Conservation (phyloP, 139 green algal genomes). For the Coelastrella sp. region DNA sequence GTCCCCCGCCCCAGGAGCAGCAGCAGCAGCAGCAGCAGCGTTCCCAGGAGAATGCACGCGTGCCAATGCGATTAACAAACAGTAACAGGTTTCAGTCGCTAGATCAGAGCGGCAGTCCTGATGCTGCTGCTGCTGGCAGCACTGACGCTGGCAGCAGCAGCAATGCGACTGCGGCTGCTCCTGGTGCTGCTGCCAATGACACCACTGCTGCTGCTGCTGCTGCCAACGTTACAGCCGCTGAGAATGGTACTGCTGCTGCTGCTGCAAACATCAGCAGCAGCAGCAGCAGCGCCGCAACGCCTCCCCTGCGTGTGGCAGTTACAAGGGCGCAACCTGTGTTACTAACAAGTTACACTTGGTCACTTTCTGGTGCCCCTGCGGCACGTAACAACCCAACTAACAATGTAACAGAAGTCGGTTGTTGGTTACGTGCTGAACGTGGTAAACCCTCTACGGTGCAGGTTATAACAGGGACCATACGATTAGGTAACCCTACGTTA, state of each 20-base stretch:
- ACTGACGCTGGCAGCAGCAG: not conserved
- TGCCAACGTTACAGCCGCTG: not conserved
- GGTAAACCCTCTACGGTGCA: not conserved
- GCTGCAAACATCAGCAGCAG: not conserved
- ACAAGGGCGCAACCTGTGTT: not conserved
- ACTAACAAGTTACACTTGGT: constrained; percentile 20
- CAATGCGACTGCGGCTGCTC: not conserved
- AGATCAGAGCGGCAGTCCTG: not conserved
- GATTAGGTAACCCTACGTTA: not conserved
- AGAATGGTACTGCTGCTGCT: not conserved
- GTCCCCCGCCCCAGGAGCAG: not conserved
- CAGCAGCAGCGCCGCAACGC: not conserved
- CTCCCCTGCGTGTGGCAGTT: not conserved
- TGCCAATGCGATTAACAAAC: not conserved
- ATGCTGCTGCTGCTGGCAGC: not conserved
- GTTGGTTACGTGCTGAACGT: not conserved
- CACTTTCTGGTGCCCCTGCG: not conserved
- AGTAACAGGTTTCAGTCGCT: not conserved
- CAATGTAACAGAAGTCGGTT: not conserved
- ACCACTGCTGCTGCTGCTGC: not conserved
- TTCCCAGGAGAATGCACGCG: not conserved
- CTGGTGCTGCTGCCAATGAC: not conserved
- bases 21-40: not conserved
- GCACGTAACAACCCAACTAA: not conserved
- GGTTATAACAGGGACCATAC: not conserved